Evolutionary conservation across 2,329 filamentous ascomycete species (phyloP).

Genomic region (Aspergillus felis): DNA sequence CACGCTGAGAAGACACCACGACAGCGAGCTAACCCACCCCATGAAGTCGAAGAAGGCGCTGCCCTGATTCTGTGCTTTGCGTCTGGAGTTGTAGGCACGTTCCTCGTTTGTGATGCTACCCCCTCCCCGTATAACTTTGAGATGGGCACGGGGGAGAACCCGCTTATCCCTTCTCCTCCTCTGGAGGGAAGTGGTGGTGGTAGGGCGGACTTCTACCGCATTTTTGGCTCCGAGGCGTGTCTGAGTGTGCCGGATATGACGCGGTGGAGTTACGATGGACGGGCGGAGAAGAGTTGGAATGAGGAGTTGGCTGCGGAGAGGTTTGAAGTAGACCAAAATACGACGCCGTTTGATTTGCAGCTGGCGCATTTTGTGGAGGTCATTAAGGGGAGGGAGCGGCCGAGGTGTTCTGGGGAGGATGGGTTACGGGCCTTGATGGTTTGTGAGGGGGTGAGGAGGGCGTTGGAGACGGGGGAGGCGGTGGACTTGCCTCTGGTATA

Average conservation of each 20-base stretch:
- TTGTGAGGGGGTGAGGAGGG: slow-evolving; percentile 49
- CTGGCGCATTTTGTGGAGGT: slow-evolving; percentile 51
- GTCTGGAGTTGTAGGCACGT: slow-evolving; percentile 54
- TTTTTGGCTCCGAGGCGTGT: slow-evolving; percentile 51
- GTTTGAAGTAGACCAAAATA: slow-evolving; percentile 23
- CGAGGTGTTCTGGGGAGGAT: slow-evolving; percentile 48
- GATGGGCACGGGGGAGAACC: slow-evolving; percentile 57
- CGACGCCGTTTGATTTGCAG: slow-evolving; percentile 52
- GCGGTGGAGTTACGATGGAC: slow-evolving; percentile 44
- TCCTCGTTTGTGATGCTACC: slow-evolving; percentile 52
- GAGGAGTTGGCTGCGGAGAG: slow-evolving; percentile 32
- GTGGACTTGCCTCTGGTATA: too few species aligned
- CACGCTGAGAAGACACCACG: slow-evolving; percentile 48
- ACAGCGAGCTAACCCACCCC: slow-evolving; percentile 35
- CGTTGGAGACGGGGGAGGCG: slow-evolving; percentile 34
- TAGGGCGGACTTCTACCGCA: slow-evolving; percentile 48
- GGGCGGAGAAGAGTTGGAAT: slow-evolving; percentile 42
- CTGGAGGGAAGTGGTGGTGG: slow-evolving; percentile 12
- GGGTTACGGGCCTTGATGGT: slow-evolving; percentile 51
- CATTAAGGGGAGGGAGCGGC: slow-evolving; percentile 39
- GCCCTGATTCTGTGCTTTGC: slow-evolving; percentile 52
- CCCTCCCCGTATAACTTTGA: slow-evolving; percentile 55
- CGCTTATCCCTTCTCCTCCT: slow-evolving; percentile 41
- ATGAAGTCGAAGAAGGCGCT: slow-evolving; percentile 54
- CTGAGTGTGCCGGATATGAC: slow-evolving; percentile 55